Conservation (phyloP, 1,284 basidiomycete genomes). For the Vanrija humicola region DNA sequence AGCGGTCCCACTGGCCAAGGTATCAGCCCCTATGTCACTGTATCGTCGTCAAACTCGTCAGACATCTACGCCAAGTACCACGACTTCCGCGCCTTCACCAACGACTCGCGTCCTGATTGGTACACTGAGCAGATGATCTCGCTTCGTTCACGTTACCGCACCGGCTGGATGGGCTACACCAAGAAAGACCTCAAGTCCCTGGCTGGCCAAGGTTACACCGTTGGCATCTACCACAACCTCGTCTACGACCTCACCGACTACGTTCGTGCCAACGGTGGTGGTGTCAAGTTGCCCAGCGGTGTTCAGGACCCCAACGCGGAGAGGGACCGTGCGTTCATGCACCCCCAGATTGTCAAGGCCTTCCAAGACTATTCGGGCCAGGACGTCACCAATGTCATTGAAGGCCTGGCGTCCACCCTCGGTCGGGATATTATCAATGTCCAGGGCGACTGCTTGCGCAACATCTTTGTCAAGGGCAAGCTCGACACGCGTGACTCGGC, state of each 20-base stretch:
- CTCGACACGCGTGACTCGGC: constrained; percentile 88
- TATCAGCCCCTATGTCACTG: constrained; percentile 77
- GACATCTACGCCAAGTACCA: constrained; percentile 81
- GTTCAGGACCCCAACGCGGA: constrained; percentile 49
- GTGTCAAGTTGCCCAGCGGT: constrained; percentile 61
- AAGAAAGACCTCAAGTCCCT: constrained; percentile 70
- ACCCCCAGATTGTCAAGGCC: constrained; percentile 65
- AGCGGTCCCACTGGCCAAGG: constrained; percentile 69
- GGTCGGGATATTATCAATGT: constrained; percentile 63
- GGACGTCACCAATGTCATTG: constrained; percentile 77
- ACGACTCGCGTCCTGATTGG: constrained; percentile 93
- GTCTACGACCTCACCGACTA: constrained; percentile 89
- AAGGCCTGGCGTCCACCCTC: constrained; percentile 57
- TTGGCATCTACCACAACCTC: constrained; percentile 76
- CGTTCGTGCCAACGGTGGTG: constrained; percentile 52
- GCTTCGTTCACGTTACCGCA: constrained; percentile 82
- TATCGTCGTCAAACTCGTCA: constrained; percentile 73
- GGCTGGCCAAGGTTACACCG: constrained; percentile 58
- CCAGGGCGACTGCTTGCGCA: constrained; percentile 85
- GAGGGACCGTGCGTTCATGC: constrained; percentile 68
- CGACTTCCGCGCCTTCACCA: constrained; percentile 84
- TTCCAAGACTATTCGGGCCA: constrained; percentile 77
- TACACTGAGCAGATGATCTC: constrained; percentile 88
- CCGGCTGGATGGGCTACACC: constrained; percentile 86
- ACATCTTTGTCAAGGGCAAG: constrained; percentile 86